Evolutionary conservation across 78 protist species (phyloP), one percentile per base, ranked within the genome.

Genomic region (Polysphondylium violaceum): DNA sequence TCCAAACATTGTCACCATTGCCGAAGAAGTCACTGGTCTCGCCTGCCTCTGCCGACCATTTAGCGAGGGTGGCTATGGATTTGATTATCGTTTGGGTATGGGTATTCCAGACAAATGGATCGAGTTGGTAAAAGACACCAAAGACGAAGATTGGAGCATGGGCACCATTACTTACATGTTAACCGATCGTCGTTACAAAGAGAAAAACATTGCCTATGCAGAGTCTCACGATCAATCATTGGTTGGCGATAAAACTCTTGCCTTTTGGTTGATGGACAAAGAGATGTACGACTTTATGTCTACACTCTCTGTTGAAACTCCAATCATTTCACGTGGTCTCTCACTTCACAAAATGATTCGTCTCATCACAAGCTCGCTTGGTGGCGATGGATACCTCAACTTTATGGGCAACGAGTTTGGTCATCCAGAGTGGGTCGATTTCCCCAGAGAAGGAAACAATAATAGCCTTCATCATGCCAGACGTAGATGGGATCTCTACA

Each of bases 361-460:
- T 21, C 56, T 96, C 21, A 58, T 98, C 29, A 97, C 99, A 3
- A 55, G 55, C 23, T 47, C 95, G 6, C 88, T 98, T n/a, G 99
- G 97, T 17, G 99, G 98, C 21, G 98, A 98, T 60, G 99, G 97
- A 23, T 97, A 96, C 72, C 96, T 98, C 44, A 96, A 69, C 61
- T 98, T 98, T 71, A 95, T 97, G 94, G 99, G 99, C 58, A 98
- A 98, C 72, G 99, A 98, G 89, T 98, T 97, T 53, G 99, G 99
- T 21, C 99, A 98, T 75, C 99, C 99, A 29, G 99, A 98, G 86
- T 98, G 99, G 99, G 95, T 98, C 3, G 99, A 99, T 75, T 97
- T 99, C 59, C 99, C 99, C 41, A 74, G 98, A 23, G 96, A 25
- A 6, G 98, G 96, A 41, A 99, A 99, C 96, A 83, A 90, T 35